Evolutionary conservation across 768 basidiomycete genomes (phyloP), one percentile per base, ranked within the genome.

Genomic region (Suillus ampliporus): DNA sequence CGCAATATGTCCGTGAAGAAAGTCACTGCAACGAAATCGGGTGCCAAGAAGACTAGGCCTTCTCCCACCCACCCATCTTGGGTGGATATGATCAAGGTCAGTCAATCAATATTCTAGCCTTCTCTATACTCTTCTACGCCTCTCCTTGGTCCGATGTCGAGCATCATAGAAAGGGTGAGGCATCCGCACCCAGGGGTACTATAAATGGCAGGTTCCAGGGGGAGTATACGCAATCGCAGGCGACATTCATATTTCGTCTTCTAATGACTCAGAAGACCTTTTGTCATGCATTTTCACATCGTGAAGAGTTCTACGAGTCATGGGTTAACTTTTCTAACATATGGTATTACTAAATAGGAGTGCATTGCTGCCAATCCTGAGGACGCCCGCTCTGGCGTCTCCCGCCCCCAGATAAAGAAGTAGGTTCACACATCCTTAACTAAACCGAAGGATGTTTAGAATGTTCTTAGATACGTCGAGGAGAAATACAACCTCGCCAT

Each of bases 371-470:
- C 79, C 60, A 78, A 88, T 76, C 84, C 84, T 8, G 92, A 94
- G 37, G 92, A 94, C 66, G 85, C 90, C 61, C 90, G 94, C 62
- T 75, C 74, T 61, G 95, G 94, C 69, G 95, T 96, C 65, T 96
- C 94, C 68, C 89, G 96, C 53, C 92, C 89, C 60, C 86, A 89
- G 71, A 95, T 97, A 81, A 97, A 97, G 88, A 97, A 93, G 91
- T 96, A 66, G 68, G 84, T 81, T 63, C 69, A 53, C 60, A 48
- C 44, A 44, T 53, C 28, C 23, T 56, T 57, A 40, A n/a, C 34
- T 54, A 61, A 62, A 66, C 65, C 72, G 44, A 71, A 62, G 65
- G 57, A 59, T 50, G 34, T 57, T 56, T 19, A 56, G 15, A 19
- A 26, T 56, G 23, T 19, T 34, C 11, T n/a, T 61, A 95, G 94